Conservation (phyloP, 345 rosid genomes). For the Eucalyptus cloeziana region DNA sequence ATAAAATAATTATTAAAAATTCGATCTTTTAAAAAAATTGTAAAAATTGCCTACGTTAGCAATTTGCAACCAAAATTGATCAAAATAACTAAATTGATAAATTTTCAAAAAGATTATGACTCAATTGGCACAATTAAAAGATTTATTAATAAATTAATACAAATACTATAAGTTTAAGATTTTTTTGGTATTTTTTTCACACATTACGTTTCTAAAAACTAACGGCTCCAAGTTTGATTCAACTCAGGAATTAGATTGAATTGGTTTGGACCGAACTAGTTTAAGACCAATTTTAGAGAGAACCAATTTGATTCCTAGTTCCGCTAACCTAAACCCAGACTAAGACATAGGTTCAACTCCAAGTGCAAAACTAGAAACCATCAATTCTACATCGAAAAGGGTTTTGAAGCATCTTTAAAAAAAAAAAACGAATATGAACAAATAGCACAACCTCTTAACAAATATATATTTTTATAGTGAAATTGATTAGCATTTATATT, state of each 20-base stretch:
- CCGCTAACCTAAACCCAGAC: fast-evolving
- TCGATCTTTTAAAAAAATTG: fast-evolving
- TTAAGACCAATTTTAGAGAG: not conserved
- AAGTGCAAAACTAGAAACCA: not conserved
- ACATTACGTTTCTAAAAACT: too few relatives aligned
- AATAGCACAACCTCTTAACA: not conserved
- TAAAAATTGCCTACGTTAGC: not conserved
- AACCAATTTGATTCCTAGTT: fast-evolving
- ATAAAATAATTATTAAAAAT: too few relatives aligned
- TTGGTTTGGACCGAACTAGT: fast-evolving
- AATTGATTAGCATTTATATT: not conserved
- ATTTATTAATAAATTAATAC: not conserved
- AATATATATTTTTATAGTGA: not conserved
- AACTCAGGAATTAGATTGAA: not conserved
- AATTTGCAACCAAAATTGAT: not conserved
- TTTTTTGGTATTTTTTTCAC: not conserved
- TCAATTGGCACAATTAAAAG: fast-evolving
- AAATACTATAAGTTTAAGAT: not conserved
- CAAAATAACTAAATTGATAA: not conserved
- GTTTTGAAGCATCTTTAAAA: not conserved
- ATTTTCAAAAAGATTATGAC: fast-evolving
- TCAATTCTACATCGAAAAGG: fast-evolving
- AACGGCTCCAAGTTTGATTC: fast-evolving
- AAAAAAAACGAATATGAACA: not conserved
- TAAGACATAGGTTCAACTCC: fast-evolving